A percentile compares a stretch with the other conserved stretches of the same genome.
Evolutionary conservation across 2,329 filamentous ascomycete species (phyloP).

Genomic region (Colletotrichum sp.): DNA sequence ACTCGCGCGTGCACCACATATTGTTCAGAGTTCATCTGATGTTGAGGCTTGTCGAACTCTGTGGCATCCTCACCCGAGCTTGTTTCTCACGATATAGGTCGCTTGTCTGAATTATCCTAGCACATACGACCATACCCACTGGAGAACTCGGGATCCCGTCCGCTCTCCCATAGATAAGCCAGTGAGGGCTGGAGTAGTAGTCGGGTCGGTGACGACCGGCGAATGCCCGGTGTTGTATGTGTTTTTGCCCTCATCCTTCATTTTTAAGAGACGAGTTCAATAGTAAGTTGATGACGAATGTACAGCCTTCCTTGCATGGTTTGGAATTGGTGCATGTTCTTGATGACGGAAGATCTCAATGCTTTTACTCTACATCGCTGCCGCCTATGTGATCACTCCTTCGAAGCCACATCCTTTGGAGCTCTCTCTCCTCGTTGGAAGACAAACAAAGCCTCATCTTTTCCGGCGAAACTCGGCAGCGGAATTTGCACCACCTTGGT

Average conservation of each 20-base stretch:
- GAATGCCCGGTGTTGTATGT: too few relatives aligned
- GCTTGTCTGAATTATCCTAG: rapidly evolving
- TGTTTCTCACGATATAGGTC: neutral
- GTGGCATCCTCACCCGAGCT: neutral
- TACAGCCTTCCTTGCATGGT: neutral
- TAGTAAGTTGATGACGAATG: neutral
- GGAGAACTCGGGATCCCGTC: neutral
- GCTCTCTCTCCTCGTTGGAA: slow-evolving; percentile 58
- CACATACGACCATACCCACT: neutral
- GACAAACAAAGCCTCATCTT: slow-evolving; percentile 77
- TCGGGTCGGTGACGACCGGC: too few relatives aligned
- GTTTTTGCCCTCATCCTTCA: neutral
- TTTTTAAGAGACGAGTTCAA: neutral
- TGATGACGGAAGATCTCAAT: neutral
- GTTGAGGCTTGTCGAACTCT: neutral
- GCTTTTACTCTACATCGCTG: neutral
- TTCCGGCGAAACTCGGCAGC: slow-evolving; percentile 76
- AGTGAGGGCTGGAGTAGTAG: too few relatives aligned
- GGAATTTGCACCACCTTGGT: slow-evolving; percentile 67
- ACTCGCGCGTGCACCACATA: neutral
- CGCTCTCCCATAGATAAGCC: neutral
- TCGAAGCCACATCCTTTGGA: slow-evolving; percentile 16
- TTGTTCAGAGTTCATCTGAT: neutral
- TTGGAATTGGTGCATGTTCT: neutral
- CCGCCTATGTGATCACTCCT: neutral